phyloP scores from a whole-genome alignment of 345 rosid species.

The Euclidium syriacum region DNA sequence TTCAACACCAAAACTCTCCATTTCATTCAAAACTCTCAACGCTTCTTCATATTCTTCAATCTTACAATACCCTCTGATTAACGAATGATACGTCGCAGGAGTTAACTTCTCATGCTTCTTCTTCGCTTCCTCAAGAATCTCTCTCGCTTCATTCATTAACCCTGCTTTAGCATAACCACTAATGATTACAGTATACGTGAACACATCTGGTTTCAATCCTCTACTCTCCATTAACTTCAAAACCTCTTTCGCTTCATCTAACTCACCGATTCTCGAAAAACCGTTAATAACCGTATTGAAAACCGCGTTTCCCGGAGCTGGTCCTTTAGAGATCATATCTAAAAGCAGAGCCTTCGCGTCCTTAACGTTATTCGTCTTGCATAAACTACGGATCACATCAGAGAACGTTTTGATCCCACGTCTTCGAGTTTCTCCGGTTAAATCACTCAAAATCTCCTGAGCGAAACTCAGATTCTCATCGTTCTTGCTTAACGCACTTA shows the following conservation, averaged over 20 bases:
- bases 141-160: constrained; percentile 60
- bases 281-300: constrained; percentile 57
- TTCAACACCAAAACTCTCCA: constrained; percentile 56
- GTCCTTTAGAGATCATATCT: constrained; percentile 70
- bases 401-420: constrained; percentile 67
- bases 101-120: constrained; percentile 60
- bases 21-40: constrained; percentile 57
- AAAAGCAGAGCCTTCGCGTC: constrained; percentile 51
- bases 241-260: constrained; percentile 51
- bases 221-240: constrained; percentile 62
- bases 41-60: constrained; percentile 71
- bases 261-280: constrained; percentile 54
- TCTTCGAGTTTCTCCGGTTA: constrained; percentile 43
- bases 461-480: constrained; percentile 64
- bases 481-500: constrained; percentile 42
- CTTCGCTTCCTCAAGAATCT: constrained; percentile 59
- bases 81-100: constrained; percentile 68
- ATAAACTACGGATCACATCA: constrained; percentile 58
- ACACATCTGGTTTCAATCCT: constrained; percentile 81
- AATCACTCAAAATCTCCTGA: constrained; percentile 45
- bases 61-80: constrained; percentile 78
- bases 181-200: constrained; percentile 66
- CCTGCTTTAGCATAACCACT: constrained; percentile 76
- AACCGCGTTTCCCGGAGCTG: constrained; percentile 76
- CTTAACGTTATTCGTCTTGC: constrained; percentile 53